Base-by-base conservation (phyloP, 2,329 filamentous ascomycete genomes). In the Botrytis fragariae region DNA sequence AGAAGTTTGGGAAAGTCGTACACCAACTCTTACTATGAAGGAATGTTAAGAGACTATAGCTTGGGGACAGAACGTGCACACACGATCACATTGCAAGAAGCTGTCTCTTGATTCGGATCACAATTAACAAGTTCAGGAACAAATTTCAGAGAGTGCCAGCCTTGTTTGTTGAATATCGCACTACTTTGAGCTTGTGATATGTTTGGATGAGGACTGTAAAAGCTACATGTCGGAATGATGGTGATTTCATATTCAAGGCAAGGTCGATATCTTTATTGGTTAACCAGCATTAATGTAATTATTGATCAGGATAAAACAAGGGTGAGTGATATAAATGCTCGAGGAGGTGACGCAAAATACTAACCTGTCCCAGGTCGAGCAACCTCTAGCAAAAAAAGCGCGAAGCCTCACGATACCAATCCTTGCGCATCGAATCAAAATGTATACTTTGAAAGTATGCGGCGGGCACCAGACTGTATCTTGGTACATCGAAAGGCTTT, bases 121-220 rank as follows among this genome's bases (percentile, higher is more conserved):
- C 79, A 32, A 80, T 81, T 29, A 76, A 79, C 73, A 71, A 72
- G 1, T 82, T 81, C 60, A 78, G 76, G 73, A 72, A 75, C 61
- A 80, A 77, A 37, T 73, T 73, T 79, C 2, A 57, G 77, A 69
- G 79, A 79, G 51, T 80, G 80, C 35, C 79, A 82, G 71, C 78
- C 76, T 32, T 42, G 12, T 74, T 37, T 77, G 6, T 22, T 25
- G 20, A 35, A 42, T 72, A 51, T 10, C 60, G 68, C 3, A 72
- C 71, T 22, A 69, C 71, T 45, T 71, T 63, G n/a, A 72, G 48
- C n/a, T 44, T 76, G 12, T 80, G 76, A 51, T 72, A 72, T 73
- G 67, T 65, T 5, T 78, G 74, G 59, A 76, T 72, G 57, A 81
- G 79, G 67, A 76, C 80, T 9, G 71, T 75, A 71, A 81, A 80